A percentile compares a stretch with the other conserved stretches of the same genome.
phyloP scores from a whole-genome alignment of 257 asterid genomes.

The Lithospermum erythrorhizon region DNA sequence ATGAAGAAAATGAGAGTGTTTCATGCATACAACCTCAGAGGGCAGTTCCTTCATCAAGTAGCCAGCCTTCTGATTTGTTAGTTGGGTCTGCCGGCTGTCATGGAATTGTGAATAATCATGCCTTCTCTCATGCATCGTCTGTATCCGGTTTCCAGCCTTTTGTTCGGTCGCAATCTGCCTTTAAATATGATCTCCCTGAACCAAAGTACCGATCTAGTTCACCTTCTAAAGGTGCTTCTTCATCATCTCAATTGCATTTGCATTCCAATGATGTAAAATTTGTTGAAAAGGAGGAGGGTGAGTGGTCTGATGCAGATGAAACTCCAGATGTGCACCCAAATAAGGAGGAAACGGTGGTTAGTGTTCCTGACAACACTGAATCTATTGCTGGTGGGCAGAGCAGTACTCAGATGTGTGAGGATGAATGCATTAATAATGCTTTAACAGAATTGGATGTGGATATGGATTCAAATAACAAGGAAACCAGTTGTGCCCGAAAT shows the following conservation, averaged over 20 bases:
- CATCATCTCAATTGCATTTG: constrained; percentile 30
- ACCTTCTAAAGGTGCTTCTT: constrained; percentile 23
- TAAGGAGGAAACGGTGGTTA: constrained; percentile 11
- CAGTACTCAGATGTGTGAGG: constrained; percentile 33
- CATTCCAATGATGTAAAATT: constrained; percentile 27
- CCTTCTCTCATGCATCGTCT: constrained; percentile 90
- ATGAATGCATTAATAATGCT: constrained; percentile 30
- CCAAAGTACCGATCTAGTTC: constrained; percentile 22
- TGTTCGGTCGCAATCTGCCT: constrained; percentile 47
- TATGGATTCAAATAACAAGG: constrained; percentile 52
- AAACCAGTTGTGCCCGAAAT: constrained; percentile 22
- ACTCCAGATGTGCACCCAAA: constrained; percentile 7
- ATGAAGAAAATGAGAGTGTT: constrained; percentile 54
- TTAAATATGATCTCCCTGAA: constrained; percentile 28
- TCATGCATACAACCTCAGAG: constrained; percentile 77
- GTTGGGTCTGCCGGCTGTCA: constrained; percentile 50
- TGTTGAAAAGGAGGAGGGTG: constrained; percentile 97
- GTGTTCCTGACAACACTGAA: constrained; percentile 11
- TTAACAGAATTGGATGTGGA: constrained; percentile 35
- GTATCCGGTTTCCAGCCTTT: constrained; percentile 98
- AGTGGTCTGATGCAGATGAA: constrained; percentile 95
- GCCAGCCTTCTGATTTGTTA: constrained; percentile 50
- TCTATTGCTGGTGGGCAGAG: constrained; percentile 20
- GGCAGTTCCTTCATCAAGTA: constrained; percentile 78
- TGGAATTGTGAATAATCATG: constrained; percentile 75